Base-by-base conservation (phyloP, 2,329 filamentous ascomycete genomes). In the Ophiostoma populinum region DNA sequence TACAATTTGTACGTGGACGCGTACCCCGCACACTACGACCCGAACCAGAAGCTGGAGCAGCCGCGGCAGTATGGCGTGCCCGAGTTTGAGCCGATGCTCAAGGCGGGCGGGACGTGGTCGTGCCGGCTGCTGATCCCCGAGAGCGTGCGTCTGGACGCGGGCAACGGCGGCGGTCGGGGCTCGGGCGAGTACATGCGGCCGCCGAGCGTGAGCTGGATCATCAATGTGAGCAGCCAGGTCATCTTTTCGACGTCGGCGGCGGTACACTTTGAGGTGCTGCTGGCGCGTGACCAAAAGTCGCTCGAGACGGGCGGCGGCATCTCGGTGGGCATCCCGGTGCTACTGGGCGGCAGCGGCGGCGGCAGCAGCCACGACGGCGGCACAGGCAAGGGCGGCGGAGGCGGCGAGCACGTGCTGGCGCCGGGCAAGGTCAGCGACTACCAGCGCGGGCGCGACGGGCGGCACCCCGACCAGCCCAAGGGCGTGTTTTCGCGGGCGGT, bases 71-170 rank as follows among this genome's bases (percentile, higher is more conserved):
- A 85, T 58, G 82, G 81, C 31, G 67, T 78, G 2, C 90, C 90
- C 12, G 80, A 92, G 47, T 98, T 90, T 49, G 90, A 98, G 57
- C 87, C 90, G 31, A 87, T 93, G 62, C 68, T 98, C 51, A 95
- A 95, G 62, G 86, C 90, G 7, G 90, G 86, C 20, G 86, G 83
- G 6, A 74, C 68, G 30, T 98, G 86, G 80, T 71, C 75, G 47
- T 80, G 82, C 39, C 72, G 75, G 49, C 67, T 98, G 43, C 64
- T 72, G 5, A 75, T 98, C 1, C 87, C 87, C 0, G 77, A 87
- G 36, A 62, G 76, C 42, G 77, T 90, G 40, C 67, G 81, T 32
- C 70, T 77, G 50, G 68, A 60, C 13, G 77, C 76, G 28, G 63
- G 63, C 35, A 75, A 73, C 35, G 63, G 62, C 34, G 55, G 58